Conservation (phyloP, 2,329 filamentous ascomycete genomes). For the Penicillium paneum region DNA sequence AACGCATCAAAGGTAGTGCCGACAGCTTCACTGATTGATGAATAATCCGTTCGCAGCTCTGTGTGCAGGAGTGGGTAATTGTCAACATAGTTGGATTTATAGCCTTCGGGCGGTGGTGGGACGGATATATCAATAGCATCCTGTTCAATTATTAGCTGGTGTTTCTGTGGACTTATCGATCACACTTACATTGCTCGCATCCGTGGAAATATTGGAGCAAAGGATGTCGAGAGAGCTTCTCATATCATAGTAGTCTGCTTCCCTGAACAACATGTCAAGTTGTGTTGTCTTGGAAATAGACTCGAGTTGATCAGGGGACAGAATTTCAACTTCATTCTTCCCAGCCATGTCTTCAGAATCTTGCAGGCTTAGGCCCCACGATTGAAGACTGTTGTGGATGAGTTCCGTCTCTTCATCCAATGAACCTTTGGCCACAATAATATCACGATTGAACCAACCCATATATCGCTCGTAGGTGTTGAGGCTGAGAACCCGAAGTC, state of each 20-base stretch:
- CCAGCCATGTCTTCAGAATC: constrained; percentile 51
- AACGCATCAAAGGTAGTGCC: constrained; percentile 32
- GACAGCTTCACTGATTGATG: constrained; percentile 36
- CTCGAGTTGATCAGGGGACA: constrained; percentile 1
- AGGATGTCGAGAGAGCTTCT: constrained; percentile 39
- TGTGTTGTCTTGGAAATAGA: constrained; percentile 20
- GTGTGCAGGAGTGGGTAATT: constrained; percentile 54
- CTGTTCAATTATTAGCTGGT: constrained; percentile 31
- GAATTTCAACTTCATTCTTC: constrained; percentile 39
- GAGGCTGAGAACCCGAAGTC: constrained; percentile 74
- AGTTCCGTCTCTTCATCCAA: constrained; percentile 59
- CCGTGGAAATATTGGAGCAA: constrained; percentile 25
- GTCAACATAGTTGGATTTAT: constrained; percentile 54
- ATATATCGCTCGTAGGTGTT: constrained; percentile 74
- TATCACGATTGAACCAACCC: constrained; percentile 69
- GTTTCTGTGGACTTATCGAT: not conserved
- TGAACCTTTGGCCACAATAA: constrained; percentile 39
- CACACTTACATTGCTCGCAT: constrained; percentile 29
- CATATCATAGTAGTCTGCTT: constrained; percentile 33
- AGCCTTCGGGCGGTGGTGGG: constrained; percentile 55
- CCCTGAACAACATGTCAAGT: constrained; percentile 30
- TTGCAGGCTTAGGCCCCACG: constrained; percentile 64
- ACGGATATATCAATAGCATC: constrained; percentile 61
- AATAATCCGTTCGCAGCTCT: constrained; percentile 47
- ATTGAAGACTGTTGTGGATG: constrained; percentile 62